Base-by-base conservation (phyloP, 495 filamentous ascomycete genomes). In the Podospora tetraspora region DNA sequence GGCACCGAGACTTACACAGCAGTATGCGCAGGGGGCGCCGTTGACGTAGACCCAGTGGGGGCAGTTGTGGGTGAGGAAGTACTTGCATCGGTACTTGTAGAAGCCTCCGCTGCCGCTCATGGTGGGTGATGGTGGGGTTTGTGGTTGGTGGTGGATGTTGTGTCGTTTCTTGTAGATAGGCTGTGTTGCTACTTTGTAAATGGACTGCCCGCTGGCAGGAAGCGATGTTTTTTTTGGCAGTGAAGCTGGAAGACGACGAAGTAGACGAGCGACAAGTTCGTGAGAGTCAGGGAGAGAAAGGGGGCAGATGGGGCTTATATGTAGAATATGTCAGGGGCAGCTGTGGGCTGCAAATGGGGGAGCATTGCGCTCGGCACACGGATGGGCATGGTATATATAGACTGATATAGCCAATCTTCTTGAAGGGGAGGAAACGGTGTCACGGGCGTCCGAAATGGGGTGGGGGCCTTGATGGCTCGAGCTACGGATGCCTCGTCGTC, bases 21-120 rank as follows among this genome's bases (percentile, higher is more conserved):
- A 89, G 68, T 78, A 77, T 52, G 84, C 80, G 70, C 86, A 89
- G 7, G 85, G 78, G 11, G 85, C 79, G 68, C 83, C 80, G 70
- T 89, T 88, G 57, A 86, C 82, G 72, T 82, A 88, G 29, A 88
- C 86, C 86, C 86, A 89, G 69, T 88, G 84, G 3, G 77, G 79
- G 72, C 86, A 89, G 73, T 88, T 81, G 72, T 86, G 78, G 12
- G 81, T 83, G 66, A 81, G 81, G 68, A 84, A 88, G 77, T 87
- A 80, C 73, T 87, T 89, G 84, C 86, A 89, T 25, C 84, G 80
- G 73, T 84, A 88, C 78, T 83, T 86, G 74, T 86, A 88, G 70
- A 81, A 88, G 65, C 86, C 86, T 67, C 83, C 84, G 70, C 83
- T 81, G 57, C 84, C 82, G 69, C 83, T 85, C 84, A 87, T 88